Base-by-base conservation (phyloP, 1,139 yeast genomes). In the Kurtzmaniella quercitrusa region DNA sequence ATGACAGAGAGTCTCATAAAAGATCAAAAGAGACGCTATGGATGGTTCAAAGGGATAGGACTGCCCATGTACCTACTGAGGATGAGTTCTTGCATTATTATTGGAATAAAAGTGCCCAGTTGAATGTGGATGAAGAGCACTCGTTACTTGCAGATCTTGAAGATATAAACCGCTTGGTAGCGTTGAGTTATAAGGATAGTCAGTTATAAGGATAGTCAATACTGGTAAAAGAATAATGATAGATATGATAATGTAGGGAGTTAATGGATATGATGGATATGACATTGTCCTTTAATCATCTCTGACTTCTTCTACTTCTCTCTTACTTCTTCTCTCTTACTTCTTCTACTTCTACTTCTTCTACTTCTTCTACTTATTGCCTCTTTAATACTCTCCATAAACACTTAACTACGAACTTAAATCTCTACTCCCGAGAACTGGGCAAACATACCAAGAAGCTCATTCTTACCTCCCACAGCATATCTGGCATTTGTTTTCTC, bases 1-100 rank as follows among this genome's bases (percentile, higher is more conserved):
- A 85, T 49, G 96, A 89, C 58, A 67, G 96, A 51, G 96, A 89
- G 58, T 70, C 93, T 8, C 89, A 85, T 52, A 89, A 89, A 57
- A 73, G 86, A 47, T 77, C 85, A 14, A 86, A 88, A 53, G 96
- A 89, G 56, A 76, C 72, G 19, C 66, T 82, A 29, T 87, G 95
- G 95, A 77, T 80, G 12, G 81, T 85, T 0, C 72, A 72, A 25
- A 59, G 86, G 47, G 74, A 76, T 15, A 68, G 68, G 43, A 69
- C 68, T 5, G 41, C 60, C 1, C 59, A 48, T 37, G 59, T 56
- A 25, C 63, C 75, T 3, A 68, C 75, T 1, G 77, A 75, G 42
- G 69, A 67, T 2, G 95, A 87, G 56, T 86, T 87, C 54, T 66
- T 75, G 25, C 62, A 67, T 31, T 66, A 79, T 47, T 73, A 72